phyloP scores from a whole-genome alignment of 129 eudicot genomes.

The Chrysanthemum makinoi region DNA sequence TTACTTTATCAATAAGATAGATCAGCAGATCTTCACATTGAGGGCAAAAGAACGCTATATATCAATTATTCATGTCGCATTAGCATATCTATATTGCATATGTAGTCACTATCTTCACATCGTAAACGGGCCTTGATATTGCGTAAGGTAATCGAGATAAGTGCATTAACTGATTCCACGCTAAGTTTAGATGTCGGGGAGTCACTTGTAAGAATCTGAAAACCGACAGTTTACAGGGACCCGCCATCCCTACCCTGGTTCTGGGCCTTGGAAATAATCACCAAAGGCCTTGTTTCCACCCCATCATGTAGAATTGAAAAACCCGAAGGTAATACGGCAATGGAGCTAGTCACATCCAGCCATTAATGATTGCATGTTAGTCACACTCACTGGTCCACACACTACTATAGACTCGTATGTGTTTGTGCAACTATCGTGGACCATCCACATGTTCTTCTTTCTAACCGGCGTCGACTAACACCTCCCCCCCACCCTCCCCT shows the following conservation, averaged over 20 bases:
- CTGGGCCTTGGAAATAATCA: constrained; percentile 58
- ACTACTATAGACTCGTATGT: constrained; percentile 74
- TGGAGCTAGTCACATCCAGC: constrained; percentile 78
- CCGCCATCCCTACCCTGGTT: constrained; percentile 65
- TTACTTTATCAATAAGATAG: neutral
- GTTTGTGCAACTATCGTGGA: constrained; percentile 84
- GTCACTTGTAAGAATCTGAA: constrained; percentile 70
- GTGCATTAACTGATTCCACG: constrained; percentile 63
- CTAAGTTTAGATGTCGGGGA: constrained; percentile 58
- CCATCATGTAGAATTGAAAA: constrained; percentile 93
- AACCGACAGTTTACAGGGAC: constrained; percentile 72
- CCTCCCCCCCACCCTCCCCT: too few relatives aligned
- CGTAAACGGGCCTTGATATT: constrained; percentile 71
- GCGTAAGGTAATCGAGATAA: constrained; percentile 66
- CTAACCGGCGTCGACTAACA: too few relatives aligned
- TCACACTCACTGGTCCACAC: constrained; percentile 66
- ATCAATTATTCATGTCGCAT: constrained; percentile 8
- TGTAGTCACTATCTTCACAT: constrained; percentile 65
- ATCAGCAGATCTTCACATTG: constrained; percentile 7
- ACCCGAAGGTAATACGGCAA: constrained; percentile 80
- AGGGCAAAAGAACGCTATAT: neutral
- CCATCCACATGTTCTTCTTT: constrained; percentile 72
- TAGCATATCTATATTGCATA: constrained; percentile 9
- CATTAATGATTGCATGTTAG: constrained; percentile 72
- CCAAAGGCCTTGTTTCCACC: constrained; percentile 70